Percentiles rank a stretch among this genome's conserved stretches.
phyloP scores from a whole-genome alignment of 805 yeast genomes.

The Teunomyces tritomae region DNA sequence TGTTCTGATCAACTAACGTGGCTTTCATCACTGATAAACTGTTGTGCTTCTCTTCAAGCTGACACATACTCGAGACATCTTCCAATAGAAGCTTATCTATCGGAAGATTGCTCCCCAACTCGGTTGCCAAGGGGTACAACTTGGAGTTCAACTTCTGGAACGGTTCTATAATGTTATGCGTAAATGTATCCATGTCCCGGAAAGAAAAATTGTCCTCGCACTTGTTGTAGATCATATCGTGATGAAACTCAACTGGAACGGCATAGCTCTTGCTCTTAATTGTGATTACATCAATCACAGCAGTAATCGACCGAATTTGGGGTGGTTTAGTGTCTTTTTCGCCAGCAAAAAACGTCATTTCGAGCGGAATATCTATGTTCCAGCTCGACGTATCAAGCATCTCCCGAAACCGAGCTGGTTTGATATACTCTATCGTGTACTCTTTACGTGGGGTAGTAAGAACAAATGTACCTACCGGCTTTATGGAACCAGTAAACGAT shows the following conservation, averaged over 20 bases:
- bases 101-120: conserved; percentile 23
- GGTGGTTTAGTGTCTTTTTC: conserved; percentile 13
- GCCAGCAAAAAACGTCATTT: conserved; percentile 6
- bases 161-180: conserved; percentile 20
- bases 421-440: conserved; percentile 17
- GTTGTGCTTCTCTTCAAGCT: conserved; percentile 23
- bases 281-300: conserved; percentile 29
- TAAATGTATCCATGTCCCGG: conserved; percentile 20
- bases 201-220: conserved; percentile 5
- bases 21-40: conserved; percentile 18
- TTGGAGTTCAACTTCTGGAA: conserved; percentile 18
- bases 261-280: conserved; percentile 29
- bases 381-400: conserved; percentile 16
- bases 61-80: conserved; percentile 28
- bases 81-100: conserved; percentile 28
- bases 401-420: conserved; percentile 20
- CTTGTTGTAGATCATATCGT: conserved; percentile 31
- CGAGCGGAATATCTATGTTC: conserved; percentile 24
- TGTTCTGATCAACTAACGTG: neutral
- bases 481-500: conserved; percentile 11
- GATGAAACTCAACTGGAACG: conserved; percentile 38
- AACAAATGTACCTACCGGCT: conserved; percentile 8
- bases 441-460: conserved; percentile 5
- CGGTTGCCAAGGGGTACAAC: conserved; percentile 15
- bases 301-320: conserved; percentile 14